Evolutionary conservation across 306 rosid genomes (phyloP).

Genomic region (Arachis stenosperma): DNA sequence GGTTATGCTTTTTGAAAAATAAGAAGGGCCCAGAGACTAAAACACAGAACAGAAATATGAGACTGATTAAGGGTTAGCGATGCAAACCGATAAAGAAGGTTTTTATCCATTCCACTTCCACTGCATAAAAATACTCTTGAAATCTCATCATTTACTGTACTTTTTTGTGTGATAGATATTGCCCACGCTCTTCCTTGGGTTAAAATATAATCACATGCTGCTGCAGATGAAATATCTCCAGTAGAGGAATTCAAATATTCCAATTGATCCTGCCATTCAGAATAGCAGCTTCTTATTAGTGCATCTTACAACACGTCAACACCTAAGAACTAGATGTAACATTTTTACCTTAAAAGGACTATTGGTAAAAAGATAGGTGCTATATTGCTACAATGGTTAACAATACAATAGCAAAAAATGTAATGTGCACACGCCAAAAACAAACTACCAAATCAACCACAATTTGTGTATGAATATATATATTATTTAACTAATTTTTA

Average conservation of each 20-base stretch:
- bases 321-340: constrained; percentile 36
- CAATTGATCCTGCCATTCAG: constrained; percentile 57
- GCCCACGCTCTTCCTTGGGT: constrained; percentile 86
- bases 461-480: no score
- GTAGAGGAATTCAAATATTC: constrained; percentile 51
- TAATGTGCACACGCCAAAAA: no score
- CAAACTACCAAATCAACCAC: no score
- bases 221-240: constrained; percentile 51
- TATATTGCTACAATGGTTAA: neutral
- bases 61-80: constrained; percentile 30
- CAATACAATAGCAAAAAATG: neutral
- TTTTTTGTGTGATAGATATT: constrained; percentile 71
- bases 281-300: constrained; percentile 24
- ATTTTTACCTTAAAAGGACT: constrained; percentile 18
- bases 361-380: constrained; percentile 3
- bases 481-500: no score
- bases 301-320: constrained; percentile 11
- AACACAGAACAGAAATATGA: constrained; percentile 27
- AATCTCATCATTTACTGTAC: constrained; percentile 70
- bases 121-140: constrained; percentile 47
- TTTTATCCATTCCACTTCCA: constrained; percentile 51
- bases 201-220: constrained; percentile 50
- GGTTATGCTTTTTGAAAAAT: neutral
- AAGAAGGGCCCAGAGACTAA: constrained; percentile 4
- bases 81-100: constrained; percentile 77